Evolutionary conservation across 306 rosid genomes (phyloP), one percentile per base, ranked within the genome.

Genomic region (Arachis stenosperma): DNA sequence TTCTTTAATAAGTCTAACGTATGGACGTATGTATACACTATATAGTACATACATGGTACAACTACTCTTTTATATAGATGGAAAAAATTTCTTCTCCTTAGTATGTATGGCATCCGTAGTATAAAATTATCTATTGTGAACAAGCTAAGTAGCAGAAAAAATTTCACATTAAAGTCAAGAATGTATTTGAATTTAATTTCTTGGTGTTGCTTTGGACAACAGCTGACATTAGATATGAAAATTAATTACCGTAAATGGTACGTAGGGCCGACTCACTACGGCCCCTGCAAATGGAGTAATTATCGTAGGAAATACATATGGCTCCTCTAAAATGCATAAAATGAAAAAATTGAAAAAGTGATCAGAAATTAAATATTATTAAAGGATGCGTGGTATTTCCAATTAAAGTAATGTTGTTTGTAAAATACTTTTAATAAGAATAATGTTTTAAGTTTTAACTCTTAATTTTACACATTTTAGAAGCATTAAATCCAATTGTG

Each of bases 221-320:
- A 53, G 60, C 29, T 55, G 36, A 15, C 54, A 50, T 67, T n/a
- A 9, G 76, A 69, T 51, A 57, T 27, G 47, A 58, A 53, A 13
- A 75, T 54, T 71, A 75, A 75, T 65, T 53, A 82, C 59, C 56
- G 71, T 22, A 27, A 39, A 55, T 64, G 15, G 83, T 46, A 22
- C 27, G 27, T 22, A 53, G 83, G 70, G 57, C 5, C 27, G 52
- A 47, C 5, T 73, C 70, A 57, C 11, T 40, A 14, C 27, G 5
- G 7, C 58, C 58, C 43, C 7, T 60, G 52, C 43, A 70, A 33
- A 33, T 29, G 40, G 10, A 10, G 5, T 2, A 7, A 22, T 5
- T 36, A 67, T 4, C 4, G 4, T 33, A 33, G 3, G 37, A 33
- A 33, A 33, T 33, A 22, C 27, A 22, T 22, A 33, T 33, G 37